A percentile compares a stretch with the other conserved stretches of the same genome.
phyloP scores from a whole-genome alignment of 2,329 filamentous ascomycete species.

The Colletotrichum melonis region DNA sequence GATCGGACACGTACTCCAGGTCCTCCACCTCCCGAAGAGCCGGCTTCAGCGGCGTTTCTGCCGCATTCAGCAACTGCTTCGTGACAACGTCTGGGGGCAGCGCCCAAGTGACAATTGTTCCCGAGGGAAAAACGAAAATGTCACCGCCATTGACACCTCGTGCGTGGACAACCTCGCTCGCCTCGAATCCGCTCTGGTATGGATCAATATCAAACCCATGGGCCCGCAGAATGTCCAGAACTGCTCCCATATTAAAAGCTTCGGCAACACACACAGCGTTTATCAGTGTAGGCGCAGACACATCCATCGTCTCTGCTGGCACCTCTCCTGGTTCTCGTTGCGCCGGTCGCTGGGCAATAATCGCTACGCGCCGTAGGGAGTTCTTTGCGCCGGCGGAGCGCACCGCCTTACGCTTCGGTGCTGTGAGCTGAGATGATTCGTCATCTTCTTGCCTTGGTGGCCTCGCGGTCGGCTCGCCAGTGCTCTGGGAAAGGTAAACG shows the following conservation, averaged over 20 bases:
- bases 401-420: conserved; percentile 58
- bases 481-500: conserved; percentile 60
- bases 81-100: conserved; percentile 82
- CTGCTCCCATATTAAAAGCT: conserved; percentile 72
- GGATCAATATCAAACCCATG: conserved; percentile 73
- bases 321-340: conserved; percentile 54
- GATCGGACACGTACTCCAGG: conserved; percentile 86
- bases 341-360: conserved; percentile 78
- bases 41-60: conserved; percentile 77
- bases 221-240: conserved; percentile 65
- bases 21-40: conserved; percentile 85
- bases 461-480: conserved; percentile 42
- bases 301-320: conserved; percentile 43
- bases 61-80: conserved; percentile 78
- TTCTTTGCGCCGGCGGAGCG: conserved; percentile 68
- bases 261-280: conserved; percentile 73
- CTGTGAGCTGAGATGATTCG: neutral
- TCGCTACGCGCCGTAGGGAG: conserved; percentile 85
- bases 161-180: conserved; percentile 72
- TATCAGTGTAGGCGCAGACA: conserved; percentile 58
- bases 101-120: conserved; percentile 93
- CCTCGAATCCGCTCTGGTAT: conserved; percentile 69
- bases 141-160: conserved; percentile 77
- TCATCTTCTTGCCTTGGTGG: conserved; percentile 19
- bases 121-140: conserved; percentile 95